These are phyloP conservation scores for Cyclotella atomus DNA, from an alignment of 108 stramenopile species.

Conservation along the genomic window DNA sequence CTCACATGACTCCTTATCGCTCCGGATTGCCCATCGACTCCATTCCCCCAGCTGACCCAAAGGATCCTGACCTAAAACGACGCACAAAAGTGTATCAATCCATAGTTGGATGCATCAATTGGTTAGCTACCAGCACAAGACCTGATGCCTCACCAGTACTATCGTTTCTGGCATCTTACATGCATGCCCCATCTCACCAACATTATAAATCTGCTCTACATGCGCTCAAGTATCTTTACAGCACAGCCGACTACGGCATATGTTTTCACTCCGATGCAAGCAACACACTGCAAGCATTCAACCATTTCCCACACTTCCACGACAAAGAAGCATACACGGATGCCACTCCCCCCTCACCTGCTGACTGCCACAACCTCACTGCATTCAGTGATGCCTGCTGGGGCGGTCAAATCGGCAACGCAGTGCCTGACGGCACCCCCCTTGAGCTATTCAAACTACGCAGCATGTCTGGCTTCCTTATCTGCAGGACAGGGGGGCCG, in stretches of 20 bases:
- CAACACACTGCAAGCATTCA: constrained; percentile 6
- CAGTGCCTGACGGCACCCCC: constrained; percentile 6
- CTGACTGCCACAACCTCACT: not conserved
- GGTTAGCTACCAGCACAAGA: constrained; percentile 16
- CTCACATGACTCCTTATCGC: constrained; percentile 33
- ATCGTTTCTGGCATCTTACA: constrained; percentile 15
- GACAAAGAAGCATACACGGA: constrained; percentile 5
- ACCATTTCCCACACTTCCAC: constrained; percentile 16
- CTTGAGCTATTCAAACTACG: constrained; percentile 6
- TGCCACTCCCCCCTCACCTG: constrained; percentile 9
- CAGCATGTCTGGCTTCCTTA: not conserved
- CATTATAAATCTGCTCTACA: constrained; percentile 13
- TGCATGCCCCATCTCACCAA: not conserved
- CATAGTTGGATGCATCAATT: constrained; percentile 24
- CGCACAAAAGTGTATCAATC: constrained; percentile 12
- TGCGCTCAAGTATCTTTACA: constrained; percentile 8
- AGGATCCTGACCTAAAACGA: constrained; percentile 12
- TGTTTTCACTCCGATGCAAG: constrained; percentile 2
- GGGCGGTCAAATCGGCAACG: constrained; percentile 14
- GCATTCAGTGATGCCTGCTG: constrained; percentile 15
- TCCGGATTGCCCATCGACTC: constrained; percentile 36
- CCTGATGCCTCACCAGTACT: constrained; percentile 9
- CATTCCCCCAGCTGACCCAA: not conserved
- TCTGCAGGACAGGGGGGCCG: not conserved
- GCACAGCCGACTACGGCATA: constrained; percentile 16